Evolutionary conservation across 306 rosid species (phyloP).

Genomic region (Cicer arietinum): DNA sequence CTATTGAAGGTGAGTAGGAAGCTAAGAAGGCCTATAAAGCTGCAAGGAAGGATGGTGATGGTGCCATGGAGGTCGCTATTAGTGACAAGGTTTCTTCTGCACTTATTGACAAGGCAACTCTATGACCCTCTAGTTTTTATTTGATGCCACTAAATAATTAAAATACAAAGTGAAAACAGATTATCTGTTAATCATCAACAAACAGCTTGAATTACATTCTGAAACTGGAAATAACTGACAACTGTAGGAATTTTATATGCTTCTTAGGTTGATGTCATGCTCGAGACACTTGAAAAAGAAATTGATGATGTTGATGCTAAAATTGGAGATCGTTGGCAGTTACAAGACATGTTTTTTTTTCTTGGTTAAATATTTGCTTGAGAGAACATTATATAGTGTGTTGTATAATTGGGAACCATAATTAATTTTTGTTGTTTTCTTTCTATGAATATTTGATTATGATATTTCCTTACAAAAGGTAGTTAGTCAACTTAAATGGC

Average conservation of each 20-base stretch:
- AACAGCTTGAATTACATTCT: conserved; percentile 6
- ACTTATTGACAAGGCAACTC: conserved; percentile 51
- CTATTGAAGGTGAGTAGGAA: conserved; percentile 49
- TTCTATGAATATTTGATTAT: conserved; percentile 23
- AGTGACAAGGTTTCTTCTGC: conserved; percentile 56
- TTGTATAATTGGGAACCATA: background rate
- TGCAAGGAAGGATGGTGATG: conserved; percentile 56
- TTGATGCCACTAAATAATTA: conserved; percentile 28
- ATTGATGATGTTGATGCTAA: conserved; percentile 87
- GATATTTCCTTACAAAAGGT: conserved; percentile 15
- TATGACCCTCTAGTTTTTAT: conserved; percentile 30
- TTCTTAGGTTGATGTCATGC: conserved; percentile 78
- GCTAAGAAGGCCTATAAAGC: conserved; percentile 54
- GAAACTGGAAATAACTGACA: conserved; percentile 33
- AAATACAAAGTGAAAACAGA: conserved; percentile 8
- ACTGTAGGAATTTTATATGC: conserved; percentile 21
- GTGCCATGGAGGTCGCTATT: conserved; percentile 40
- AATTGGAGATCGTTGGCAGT: conserved; percentile 78
- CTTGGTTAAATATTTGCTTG: conserved; percentile 30
- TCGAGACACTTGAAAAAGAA: conserved; percentile 82
- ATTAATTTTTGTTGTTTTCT: conserved; percentile 30
- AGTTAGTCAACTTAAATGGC: conserved; percentile 1
- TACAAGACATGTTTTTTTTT: conserved; percentile 71
- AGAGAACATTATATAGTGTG: background rate
- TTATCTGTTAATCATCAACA: conserved; percentile 11